phyloP scores from a whole-genome alignment of 305 asterid genomes.

The Fraxinus sp. region DNA sequence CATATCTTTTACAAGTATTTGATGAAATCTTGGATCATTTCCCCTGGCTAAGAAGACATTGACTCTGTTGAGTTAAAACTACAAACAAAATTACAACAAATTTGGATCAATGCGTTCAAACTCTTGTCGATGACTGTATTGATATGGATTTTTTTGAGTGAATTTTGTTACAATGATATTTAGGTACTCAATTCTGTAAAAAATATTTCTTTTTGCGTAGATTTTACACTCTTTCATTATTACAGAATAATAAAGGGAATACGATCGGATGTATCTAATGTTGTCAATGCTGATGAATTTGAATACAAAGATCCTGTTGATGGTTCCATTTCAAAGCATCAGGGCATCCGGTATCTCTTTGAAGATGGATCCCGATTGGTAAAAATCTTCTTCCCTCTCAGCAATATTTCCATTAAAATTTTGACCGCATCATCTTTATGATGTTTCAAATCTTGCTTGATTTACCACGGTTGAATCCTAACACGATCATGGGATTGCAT shows the following conservation, averaged over 20 bases:
- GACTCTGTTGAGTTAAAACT: background rate
- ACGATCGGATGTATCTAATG: constrained; percentile 64
- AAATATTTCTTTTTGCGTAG: background rate
- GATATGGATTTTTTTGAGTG: background rate
- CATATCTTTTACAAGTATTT: background rate
- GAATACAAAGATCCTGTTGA: constrained; percentile 98
- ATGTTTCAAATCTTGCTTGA: background rate
- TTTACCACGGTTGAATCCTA: background rate
- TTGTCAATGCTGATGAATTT: constrained; percentile 82
- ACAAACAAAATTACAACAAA: background rate
- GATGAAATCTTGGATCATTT: background rate
- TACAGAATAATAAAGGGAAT: constrained; percentile 67
- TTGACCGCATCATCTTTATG: background rate
- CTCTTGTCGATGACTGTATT: background rate
- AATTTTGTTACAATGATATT: background rate
- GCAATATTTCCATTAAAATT: background rate
- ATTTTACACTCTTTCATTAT: constrained; percentile 19
- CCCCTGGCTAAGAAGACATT: background rate
- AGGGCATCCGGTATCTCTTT: constrained; percentile 89
- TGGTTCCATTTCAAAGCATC: constrained; percentile 93
- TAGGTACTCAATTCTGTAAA: background rate
- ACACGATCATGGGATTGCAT: background rate
- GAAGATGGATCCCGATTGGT: constrained; percentile 98
- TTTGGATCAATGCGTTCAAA: background rate
- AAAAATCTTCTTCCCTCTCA: constrained; percentile 27